Evolutionary conservation across 306 rosid genomes (phyloP).

Genomic region (Medicago lupulina): DNA sequence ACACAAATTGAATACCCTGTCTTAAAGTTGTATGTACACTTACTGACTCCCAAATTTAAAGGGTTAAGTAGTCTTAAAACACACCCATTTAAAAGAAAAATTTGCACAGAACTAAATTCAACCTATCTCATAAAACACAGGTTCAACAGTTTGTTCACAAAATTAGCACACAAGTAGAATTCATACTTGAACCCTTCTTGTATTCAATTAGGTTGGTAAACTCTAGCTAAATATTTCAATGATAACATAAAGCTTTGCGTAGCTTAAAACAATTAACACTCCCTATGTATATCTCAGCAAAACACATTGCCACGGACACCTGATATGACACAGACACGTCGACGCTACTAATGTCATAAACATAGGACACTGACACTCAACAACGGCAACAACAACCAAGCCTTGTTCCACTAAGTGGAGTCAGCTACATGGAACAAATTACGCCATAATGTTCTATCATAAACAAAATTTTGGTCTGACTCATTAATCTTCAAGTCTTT

Average conservation of each 20-base stretch:
- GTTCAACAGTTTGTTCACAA: background rate
- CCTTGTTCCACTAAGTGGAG: no score
- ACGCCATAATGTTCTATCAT: no score
- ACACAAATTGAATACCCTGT: conserved; percentile 4
- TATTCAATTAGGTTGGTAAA: background rate
- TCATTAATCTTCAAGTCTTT: no score
- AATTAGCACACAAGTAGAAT: background rate
- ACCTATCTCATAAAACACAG: conserved; percentile 4
- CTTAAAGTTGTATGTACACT: background rate
- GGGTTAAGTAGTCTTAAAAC: conserved; percentile 4
- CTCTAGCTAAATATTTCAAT: background rate
- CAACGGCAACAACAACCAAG: no score
- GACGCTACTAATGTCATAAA: no score
- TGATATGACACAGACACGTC: background rate
- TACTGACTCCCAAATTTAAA: background rate
- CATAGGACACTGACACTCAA: no score
- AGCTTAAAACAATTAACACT: background rate
- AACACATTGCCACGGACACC: background rate
- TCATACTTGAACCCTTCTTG: background rate
- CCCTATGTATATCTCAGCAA: background rate
- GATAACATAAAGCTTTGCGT: background rate
- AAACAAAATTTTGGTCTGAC: no score
- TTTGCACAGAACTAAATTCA: background rate
- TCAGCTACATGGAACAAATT: no score
- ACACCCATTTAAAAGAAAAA: background rate